These are phyloP conservation scores for Acanthochlamys bracteata DNA, from an alignment of 106 monocot genomes.

Conservation along the genomic window DNA sequence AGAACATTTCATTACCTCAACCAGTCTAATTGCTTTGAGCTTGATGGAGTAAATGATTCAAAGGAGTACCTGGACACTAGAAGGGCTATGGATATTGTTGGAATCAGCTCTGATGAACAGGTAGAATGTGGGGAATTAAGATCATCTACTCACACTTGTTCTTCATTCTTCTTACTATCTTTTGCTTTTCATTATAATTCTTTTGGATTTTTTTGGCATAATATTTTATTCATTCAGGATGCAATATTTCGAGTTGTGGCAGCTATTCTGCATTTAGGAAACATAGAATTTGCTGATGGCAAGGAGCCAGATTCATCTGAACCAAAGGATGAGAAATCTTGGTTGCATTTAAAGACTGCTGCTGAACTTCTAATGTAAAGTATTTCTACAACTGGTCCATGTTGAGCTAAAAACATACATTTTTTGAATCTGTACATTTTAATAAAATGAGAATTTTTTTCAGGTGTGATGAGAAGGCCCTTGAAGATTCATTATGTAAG, in stretches of 20 bases:
- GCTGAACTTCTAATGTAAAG: conserved; percentile 25
- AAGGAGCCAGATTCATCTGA: conserved; percentile 39
- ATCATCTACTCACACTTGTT: not conserved
- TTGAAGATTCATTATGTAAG: conserved; percentile 56
- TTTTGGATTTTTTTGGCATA: no score
- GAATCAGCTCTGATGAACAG: conserved; percentile 42
- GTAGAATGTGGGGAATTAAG: conserved; percentile 6
- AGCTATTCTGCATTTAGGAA: conserved; percentile 47
- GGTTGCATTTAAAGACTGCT: conserved; percentile 36
- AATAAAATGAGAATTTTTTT: no score
- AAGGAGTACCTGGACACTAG: conserved; percentile 43
- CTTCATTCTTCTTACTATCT: not conserved
- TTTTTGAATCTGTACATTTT: not conserved
- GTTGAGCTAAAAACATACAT: not conserved
- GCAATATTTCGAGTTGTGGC: conserved; percentile 47
- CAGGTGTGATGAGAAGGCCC: conserved; percentile 53
- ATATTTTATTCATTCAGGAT: conserved; percentile 24
- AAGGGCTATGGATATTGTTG: conserved; percentile 50
- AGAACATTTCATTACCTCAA: conserved; percentile 46
- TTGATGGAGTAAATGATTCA: conserved; percentile 40
- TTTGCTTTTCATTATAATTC: not conserved
- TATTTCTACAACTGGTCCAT: not conserved
- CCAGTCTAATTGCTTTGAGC: conserved; percentile 37
- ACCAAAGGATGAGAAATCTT: conserved; percentile 46
- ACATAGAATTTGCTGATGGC: conserved; percentile 45